Conservation (phyloP, 805 yeast species). For the Metschnikowia drakensbergensis region DNA sequence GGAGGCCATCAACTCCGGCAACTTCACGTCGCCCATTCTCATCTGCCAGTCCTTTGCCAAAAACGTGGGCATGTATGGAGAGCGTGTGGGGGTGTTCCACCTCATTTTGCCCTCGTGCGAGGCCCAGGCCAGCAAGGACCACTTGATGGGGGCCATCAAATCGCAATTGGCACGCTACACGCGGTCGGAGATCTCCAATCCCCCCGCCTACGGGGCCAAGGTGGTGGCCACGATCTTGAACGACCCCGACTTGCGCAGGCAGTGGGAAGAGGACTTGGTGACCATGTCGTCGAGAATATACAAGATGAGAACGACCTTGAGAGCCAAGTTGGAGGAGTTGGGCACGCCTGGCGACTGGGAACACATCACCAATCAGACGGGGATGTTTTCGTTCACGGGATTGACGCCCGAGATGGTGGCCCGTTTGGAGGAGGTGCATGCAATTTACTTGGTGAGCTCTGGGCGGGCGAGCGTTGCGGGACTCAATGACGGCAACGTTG, state of each 20-base stretch:
- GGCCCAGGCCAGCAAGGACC: constrained; percentile 6
- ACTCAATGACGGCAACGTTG: constrained; percentile 72
- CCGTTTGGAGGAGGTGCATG: constrained; percentile 72
- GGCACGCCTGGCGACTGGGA: constrained; percentile 89
- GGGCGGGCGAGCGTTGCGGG: constrained; percentile 97
- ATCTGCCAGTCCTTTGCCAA: constrained; percentile 96
- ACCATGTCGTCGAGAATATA: constrained; percentile 85
- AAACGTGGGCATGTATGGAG: constrained; percentile 96
- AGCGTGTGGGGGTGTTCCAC: constrained; percentile 93
- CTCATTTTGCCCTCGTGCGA: constrained; percentile 46
- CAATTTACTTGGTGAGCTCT: constrained; percentile 71
- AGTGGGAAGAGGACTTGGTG: constrained; percentile 81
- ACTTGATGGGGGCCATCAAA: constrained; percentile 32
- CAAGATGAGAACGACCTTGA: constrained; percentile 69
- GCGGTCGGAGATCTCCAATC: constrained; percentile 85
- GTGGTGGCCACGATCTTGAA: constrained; percentile 73
- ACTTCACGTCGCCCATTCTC: constrained; percentile 48
- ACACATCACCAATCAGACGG: constrained; percentile 85
- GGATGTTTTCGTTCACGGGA: constrained; percentile 97
- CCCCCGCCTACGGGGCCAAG: constrained; percentile 95
- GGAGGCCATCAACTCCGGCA: constrained; percentile 46
- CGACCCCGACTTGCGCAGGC: constrained; percentile 60
- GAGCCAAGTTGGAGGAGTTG: constrained; percentile 54
- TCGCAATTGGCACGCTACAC: constrained; percentile 75
- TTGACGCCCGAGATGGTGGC: constrained; percentile 71